Conservation (phyloP, 2,329 filamentous ascomycete genomes). For the Botrytis cinerea region DNA sequence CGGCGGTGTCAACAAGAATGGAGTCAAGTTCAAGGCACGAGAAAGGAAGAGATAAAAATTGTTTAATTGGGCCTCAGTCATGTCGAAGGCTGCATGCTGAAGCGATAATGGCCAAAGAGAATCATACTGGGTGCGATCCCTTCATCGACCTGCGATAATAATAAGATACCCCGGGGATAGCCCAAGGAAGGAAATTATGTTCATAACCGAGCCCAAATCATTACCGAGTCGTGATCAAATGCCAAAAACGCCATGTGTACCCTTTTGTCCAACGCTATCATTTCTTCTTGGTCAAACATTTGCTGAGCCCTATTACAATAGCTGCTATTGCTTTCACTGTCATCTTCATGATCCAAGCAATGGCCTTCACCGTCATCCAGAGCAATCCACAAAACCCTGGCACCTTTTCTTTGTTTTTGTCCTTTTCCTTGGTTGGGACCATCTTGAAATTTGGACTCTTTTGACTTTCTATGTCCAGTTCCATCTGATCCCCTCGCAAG, state of each 20-base stretch:
- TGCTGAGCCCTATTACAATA: constrained; percentile 54
- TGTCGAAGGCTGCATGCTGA: constrained; percentile 37
- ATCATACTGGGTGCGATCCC: constrained; percentile 8
- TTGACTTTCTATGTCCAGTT: constrained; percentile 65
- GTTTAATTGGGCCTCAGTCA: constrained; percentile 36
- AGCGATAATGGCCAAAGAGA: constrained; percentile 22
- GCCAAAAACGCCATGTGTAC: constrained; percentile 25
- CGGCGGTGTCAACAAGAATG: constrained; percentile 59
- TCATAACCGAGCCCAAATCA: constrained; percentile 17
- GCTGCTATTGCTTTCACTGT: constrained; percentile 55
- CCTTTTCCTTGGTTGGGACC: constrained; percentile 49
- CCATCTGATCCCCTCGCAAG: constrained; percentile 57
- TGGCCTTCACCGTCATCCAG: constrained; percentile 56
- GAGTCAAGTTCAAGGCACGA: constrained; percentile 63
- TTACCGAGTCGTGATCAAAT: constrained; percentile 22
- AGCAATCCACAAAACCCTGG: constrained; percentile 54
- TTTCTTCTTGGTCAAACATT: constrained; percentile 51
- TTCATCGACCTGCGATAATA: constrained; percentile 24
- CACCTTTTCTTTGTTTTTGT: constrained; percentile 45
- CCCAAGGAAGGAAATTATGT: constrained; percentile 18
- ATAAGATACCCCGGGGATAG: constrained; percentile 22
- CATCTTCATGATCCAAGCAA: constrained; percentile 60
- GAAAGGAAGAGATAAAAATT: constrained; percentile 55
- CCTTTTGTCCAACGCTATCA: constrained; percentile 34
- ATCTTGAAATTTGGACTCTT: constrained; percentile 39